Evolutionary conservation across 2,329 filamentous ascomycete genomes (phyloP).

Genomic region (Cladosporium austrohemisphaericum): DNA sequence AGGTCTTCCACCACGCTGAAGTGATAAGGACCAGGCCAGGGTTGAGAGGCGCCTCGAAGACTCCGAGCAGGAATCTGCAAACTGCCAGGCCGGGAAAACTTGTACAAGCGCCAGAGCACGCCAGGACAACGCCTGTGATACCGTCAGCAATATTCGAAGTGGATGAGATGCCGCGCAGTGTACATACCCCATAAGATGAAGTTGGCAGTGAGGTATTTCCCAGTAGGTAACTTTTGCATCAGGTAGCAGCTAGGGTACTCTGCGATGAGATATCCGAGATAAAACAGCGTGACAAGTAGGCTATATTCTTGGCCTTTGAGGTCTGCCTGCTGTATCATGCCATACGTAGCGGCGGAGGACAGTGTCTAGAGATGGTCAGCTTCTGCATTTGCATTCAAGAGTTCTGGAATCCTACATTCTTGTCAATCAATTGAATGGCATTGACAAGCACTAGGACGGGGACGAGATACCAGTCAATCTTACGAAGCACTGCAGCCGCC

Average conservation of each 20-base stretch:
- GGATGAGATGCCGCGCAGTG: no score
- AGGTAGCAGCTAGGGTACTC: slow-evolving; percentile 21
- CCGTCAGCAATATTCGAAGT: no score
- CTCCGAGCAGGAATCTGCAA: slow-evolving; percentile 36
- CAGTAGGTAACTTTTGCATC: slow-evolving; percentile 19
- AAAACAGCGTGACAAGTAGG: slow-evolving; percentile 21
- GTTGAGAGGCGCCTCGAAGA: slow-evolving; percentile 33
- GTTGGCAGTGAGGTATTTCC: slow-evolving; percentile 19
- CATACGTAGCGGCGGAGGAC: neutral
- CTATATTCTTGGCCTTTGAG: slow-evolving; percentile 20
- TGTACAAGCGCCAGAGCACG: slow-evolving; percentile 34
- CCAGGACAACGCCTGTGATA: no score
- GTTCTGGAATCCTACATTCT: neutral
- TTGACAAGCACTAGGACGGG: neutral
- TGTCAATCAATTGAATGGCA: neutral
- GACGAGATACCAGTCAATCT: neutral
- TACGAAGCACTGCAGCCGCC: neutral
- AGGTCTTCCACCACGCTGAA: slow-evolving; percentile 35
- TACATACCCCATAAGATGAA: slow-evolving; percentile 34
- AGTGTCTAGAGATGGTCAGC: neutral
- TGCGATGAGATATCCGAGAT: slow-evolving; percentile 22
- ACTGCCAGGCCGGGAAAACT: slow-evolving; percentile 35
- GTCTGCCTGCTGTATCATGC: neutral
- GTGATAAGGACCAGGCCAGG: slow-evolving; percentile 41
- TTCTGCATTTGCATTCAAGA: neutral